phyloP scores from a whole-genome alignment of 768 basidiomycete species.

The Tulasnella calospora region DNA sequence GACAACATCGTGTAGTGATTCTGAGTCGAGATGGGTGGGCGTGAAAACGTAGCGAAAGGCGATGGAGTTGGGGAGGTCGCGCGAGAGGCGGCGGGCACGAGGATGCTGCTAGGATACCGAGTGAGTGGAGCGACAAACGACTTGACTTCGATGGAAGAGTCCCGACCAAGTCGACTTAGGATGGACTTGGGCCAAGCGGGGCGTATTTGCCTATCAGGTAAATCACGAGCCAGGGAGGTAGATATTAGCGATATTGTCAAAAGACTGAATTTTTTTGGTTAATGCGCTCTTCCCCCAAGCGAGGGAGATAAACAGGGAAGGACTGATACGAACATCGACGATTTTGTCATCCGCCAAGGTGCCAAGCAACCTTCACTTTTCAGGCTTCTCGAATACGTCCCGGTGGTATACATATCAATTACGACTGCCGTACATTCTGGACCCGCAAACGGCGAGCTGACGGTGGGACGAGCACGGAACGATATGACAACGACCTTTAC shows the following conservation, averaged over 20 bases:
- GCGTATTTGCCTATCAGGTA: constrained; percentile 12
- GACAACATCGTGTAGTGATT: constrained; percentile 18
- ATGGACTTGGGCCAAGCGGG: constrained; percentile 17
- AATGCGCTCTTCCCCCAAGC: constrained; percentile 48
- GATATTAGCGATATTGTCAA: not conserved
- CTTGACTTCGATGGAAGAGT: constrained; percentile 26
- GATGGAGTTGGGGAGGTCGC: constrained; percentile 5
- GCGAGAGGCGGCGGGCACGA: not conserved
- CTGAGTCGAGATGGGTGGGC: constrained; percentile 22
- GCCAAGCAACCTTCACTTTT: constrained; percentile 46
- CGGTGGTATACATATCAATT: no score
- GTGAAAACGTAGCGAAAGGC: constrained; percentile 24
- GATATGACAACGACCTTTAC: no score
- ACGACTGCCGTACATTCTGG: no score
- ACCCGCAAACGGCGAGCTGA: no score
- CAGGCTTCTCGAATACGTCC: constrained; percentile 48
- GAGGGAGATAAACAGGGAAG: constrained; percentile 63
- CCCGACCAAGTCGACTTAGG: constrained; percentile 19
- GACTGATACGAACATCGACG: constrained; percentile 78
- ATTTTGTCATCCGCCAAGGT: constrained; percentile 52
- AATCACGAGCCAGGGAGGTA: constrained; percentile 1
- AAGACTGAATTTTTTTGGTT: no score
- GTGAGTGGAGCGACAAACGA: constrained; percentile 25
- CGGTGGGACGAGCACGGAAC: no score
- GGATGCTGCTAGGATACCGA: constrained; percentile 1